Evolutionary conservation across 1,139 yeast genomes (phyloP), one percentile per base, ranked within the genome.

Genomic region (Suhomyces taliae): DNA sequence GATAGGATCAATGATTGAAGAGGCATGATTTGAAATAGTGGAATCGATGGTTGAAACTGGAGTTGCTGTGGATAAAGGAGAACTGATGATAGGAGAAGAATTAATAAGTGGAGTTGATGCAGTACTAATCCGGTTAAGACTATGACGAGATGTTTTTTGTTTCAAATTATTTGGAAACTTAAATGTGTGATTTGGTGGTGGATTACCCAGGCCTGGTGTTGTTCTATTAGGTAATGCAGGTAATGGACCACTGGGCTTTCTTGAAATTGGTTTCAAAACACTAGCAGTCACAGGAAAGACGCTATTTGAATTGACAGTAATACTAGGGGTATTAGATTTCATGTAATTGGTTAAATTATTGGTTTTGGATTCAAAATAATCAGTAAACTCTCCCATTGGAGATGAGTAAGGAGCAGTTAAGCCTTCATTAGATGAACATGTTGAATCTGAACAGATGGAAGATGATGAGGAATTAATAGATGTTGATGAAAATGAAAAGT

Each of bases 1-100:
- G 43, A 72, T 70, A 4, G 76, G 73, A 53, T 72, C 76, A 41
- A 69, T 61, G 27, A 70, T 57, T 10, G 67, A 60, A 39, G 64
- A 53, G 9, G 56, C 37, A 37, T 51, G 53, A 40, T 51, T 54
- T 24, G 59, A 55, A 11, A 58, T 51, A n/a, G 61, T 49, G 4
- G 67, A 61, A 36, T 65, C 67, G 27, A 60, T 52, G 9, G 67
- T 62, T 4, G 70, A 61, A 15, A 63, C 56, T 1, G 74, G 73
- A 1, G 72, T 68, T 26, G 64, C 65, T 7, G 64, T 64, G 19
- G 72, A 63, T 39, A 70, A 59, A 14, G 78, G 76, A 12, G 75
- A 69, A 51, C 72, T 64, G 27, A 68, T 57, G 31, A 62, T 56
- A 9, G 75, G 76, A 1, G 74, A 67, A 27, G 74, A 62, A 36